A percentile compares a stretch with the other conserved stretches of the same genome.
These are phyloP conservation scores for Austroboletus niveus DNA, from an alignment of 1,284 basidiomycete genomes.

Conservation along the genomic window DNA sequence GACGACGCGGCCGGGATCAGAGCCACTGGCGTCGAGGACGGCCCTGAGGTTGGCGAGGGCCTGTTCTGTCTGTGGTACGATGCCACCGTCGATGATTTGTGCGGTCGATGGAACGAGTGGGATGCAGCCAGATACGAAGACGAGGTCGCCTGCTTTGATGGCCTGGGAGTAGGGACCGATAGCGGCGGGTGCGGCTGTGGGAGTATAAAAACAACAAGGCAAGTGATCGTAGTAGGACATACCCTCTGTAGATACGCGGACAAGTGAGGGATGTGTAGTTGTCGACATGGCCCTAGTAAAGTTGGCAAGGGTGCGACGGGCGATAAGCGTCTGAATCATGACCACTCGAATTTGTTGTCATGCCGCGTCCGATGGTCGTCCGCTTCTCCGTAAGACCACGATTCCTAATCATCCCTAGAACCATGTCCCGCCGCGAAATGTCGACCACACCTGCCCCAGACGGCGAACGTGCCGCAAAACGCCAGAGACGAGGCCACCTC, in stretches of 20 bases:
- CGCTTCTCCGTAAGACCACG: background rate
- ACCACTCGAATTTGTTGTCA: background rate
- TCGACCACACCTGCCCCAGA: conserved; percentile 47
- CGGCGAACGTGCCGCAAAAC: conserved; percentile 46
- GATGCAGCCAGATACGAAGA: conserved; percentile 91
- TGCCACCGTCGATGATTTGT: conserved; percentile 75
- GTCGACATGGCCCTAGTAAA: conserved; percentile 37
- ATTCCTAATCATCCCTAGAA: background rate
- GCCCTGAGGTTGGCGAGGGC: conserved; percentile 85
- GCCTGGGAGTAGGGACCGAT: conserved; percentile 93
- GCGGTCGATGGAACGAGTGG: conserved; percentile 78
- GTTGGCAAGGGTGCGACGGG: background rate
- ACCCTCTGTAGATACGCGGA: conserved; percentile 55
- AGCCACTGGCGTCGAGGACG: conserved; percentile 82
- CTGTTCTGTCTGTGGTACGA: conserved; percentile 84
- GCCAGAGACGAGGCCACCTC: conserved; percentile 53
- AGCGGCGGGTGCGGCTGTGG: conserved; percentile 76
- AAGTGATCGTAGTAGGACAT: conserved; percentile 7
- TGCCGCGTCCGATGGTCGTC: conserved; percentile 2
- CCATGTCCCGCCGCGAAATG: conserved; percentile 55
- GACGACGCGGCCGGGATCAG: conserved; percentile 73
- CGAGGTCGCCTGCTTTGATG: conserved; percentile 79
- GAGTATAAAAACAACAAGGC: background rate
- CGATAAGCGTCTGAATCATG: background rate
- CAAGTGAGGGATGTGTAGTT: conserved; percentile 50